Percentiles rank a stretch among this genome's conserved stretches.
These are phyloP conservation scores for Nidula microcarpa DNA, from an alignment of 768 basidiomycete species.

Conservation along the genomic window DNA sequence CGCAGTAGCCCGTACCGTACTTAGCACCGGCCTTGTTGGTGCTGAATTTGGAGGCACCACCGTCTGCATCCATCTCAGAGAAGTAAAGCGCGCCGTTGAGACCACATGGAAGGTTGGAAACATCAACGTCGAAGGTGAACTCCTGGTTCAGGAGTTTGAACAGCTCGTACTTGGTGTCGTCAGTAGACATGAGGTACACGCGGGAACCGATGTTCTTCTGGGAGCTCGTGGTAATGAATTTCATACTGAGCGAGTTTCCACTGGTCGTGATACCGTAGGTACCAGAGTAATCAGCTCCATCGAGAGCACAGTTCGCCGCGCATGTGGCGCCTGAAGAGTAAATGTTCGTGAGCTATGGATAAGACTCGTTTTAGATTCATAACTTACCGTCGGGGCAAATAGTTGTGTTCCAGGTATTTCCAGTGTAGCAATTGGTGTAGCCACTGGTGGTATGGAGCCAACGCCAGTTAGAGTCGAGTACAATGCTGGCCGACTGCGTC, in stretches of 20 bases:
- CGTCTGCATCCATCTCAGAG: slow-evolving; percentile 56
- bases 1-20: slow-evolving; percentile 66
- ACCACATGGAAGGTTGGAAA: slow-evolving; percentile 54
- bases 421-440: slow-evolving; percentile 43
- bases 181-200: slow-evolving; percentile 43
- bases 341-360: no score
- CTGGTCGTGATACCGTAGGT: slow-evolving; percentile 50
- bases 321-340: slow-evolving; percentile 28
- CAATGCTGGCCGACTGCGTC: slow-evolving; percentile 23
- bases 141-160: slow-evolving; percentile 55
- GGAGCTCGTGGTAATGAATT: slow-evolving; percentile 34
- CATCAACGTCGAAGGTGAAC: slow-evolving; percentile 59
- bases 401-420: slow-evolving; percentile 48
- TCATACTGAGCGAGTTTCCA: slow-evolving; percentile 40
- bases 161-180: slow-evolving; percentile 35
- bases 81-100: slow-evolving; percentile 65
- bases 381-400: slow-evolving; percentile 38
- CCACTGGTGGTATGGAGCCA: slow-evolving; percentile 37
- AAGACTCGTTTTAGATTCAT: no score
- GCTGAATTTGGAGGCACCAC: slow-evolving; percentile 42
- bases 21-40: slow-evolving; percentile 52
- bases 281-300: slow-evolving; percentile 44
- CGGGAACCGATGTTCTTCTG: slow-evolving; percentile 34
- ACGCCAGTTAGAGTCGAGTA: slow-evolving; percentile 50
- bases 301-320: slow-evolving; percentile 37